Conservation (phyloP, 345 rosid species). For the Fremontodendron californicum region DNA sequence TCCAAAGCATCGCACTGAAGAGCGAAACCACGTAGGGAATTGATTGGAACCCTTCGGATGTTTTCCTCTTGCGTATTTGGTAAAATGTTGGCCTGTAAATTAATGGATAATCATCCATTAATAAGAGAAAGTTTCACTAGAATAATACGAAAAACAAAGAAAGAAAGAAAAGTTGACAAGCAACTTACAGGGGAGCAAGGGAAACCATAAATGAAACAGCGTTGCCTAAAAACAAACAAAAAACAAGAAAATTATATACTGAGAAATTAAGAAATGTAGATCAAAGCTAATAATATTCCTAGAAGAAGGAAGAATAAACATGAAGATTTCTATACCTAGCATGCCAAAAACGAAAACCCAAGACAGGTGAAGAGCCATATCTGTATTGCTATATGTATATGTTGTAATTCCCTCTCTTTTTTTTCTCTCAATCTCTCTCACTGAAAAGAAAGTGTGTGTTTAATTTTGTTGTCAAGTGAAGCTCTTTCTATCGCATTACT, state of each 20-base stretch:
- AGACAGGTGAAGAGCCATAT: constrained; percentile 8
- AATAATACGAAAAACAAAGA: neutral
- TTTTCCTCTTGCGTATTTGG: constrained; percentile 56
- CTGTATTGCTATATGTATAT: neutral
- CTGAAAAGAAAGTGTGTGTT: neutral
- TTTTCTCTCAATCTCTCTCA: neutral
- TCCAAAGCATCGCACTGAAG: constrained; percentile 74
- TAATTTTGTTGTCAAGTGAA: neutral
- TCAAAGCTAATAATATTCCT: neutral
- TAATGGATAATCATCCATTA: neutral
- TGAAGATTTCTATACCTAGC: constrained; percentile 38
- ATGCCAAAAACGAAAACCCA: constrained; percentile 11
- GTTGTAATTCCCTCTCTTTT: neutral
- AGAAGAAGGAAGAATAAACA: neutral
- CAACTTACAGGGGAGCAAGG: constrained; percentile 46
- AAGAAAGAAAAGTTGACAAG: neutral
- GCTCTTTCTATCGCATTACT: neutral
- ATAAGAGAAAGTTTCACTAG: neutral
- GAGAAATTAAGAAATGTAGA: constrained; percentile 2
- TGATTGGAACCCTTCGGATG: constrained; percentile 69
- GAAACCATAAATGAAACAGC: constrained; percentile 57
- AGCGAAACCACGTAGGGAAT: constrained; percentile 65
- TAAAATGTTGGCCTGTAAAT: constrained; percentile 17
- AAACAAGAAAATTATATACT: too few species aligned
- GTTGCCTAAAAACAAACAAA: constrained; percentile 43